phyloP scores from a whole-genome alignment of 805 yeast genomes.

The Kuraishia cidri region DNA sequence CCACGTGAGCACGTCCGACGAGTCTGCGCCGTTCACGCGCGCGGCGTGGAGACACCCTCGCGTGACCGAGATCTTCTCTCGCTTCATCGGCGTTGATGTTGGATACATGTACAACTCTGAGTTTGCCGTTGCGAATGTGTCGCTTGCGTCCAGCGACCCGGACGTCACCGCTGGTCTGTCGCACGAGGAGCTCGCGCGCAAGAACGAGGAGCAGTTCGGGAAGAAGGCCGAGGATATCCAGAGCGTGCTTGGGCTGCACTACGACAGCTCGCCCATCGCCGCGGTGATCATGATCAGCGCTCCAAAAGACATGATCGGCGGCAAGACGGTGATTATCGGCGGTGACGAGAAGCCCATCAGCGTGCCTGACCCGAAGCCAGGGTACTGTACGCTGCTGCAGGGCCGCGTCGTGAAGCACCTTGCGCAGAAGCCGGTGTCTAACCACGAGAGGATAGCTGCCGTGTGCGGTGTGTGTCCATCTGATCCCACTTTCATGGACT shows the following conservation, averaged over 20 bases:
- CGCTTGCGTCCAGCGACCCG: conserved; percentile 22
- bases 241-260: conserved; percentile 47
- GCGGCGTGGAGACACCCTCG: conserved; percentile 53
- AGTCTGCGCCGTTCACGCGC: conserved; percentile 37
- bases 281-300: conserved; percentile 59
- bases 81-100: conserved; percentile 49
- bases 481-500: conserved; percentile 23
- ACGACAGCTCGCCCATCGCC: conserved; percentile 57
- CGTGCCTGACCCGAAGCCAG: conserved; percentile 32
- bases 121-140: conserved; percentile 42
- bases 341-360: conserved; percentile 25
- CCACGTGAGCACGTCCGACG: conserved; percentile 39
- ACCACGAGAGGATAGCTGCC: conserved; percentile 29
- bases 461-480: conserved; percentile 32
- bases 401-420: conserved; percentile 36
- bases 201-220: not conserved
- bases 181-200: too few relatives aligned
- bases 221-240: conserved; percentile 1
- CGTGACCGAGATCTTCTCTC: conserved; percentile 40
- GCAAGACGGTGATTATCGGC: conserved; percentile 45
- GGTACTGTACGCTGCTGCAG: conserved; percentile 38
- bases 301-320: conserved; percentile 49
- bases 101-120: conserved; percentile 49
- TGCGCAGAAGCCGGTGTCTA: conserved; percentile 31
- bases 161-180: too few relatives aligned